Evolutionary conservation across 2,329 filamentous ascomycete genomes (phyloP), one percentile per base, ranked within the genome.

Genomic region (Plectosphaerella cucumerina): DNA sequence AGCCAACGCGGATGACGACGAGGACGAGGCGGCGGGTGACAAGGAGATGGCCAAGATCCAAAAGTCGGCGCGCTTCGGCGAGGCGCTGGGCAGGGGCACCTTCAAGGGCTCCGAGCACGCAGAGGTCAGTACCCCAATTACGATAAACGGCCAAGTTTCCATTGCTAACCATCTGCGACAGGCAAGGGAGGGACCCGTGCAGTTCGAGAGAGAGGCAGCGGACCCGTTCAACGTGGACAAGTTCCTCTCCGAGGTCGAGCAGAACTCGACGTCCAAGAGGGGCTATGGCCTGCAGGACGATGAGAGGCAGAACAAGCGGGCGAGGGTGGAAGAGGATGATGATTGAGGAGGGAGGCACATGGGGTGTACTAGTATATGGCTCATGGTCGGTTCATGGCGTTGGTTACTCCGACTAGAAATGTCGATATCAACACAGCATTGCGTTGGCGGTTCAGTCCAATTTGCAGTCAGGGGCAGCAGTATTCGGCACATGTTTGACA

Each of bases 181-280:
- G 83, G 84, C 82, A 54, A 83, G 92, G 50, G 89, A 95, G 61
- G 94, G 94, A 5, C 94, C 94, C 1, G 94, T 99, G 23, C 89
- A 96, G 68, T 99, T 99, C 62, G 93, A 97, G 70, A 96, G 93
- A 70, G 93, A 97, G 49, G 80, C 72, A 1, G 72, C 71, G 26
- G 93, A 97, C 70, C 91, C 91, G 1, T 97, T 97, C 68, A 92
- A 95, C 47, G 94, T 97, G 59, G 91, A 96, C 65, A 89, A 89
- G 62, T 96, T 99, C 75, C 84, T 99, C 66, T 87, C 84, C 34
- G 91, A 97, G 67, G 91, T 78, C 62, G 84, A 75, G 68, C 81
- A 84, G 67, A 77, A 73, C 51, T 69, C 74, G 10, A 73, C 79
- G 3, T 78, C 80, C 3, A 90, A 88, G 71, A 85, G 91, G 65